Evolutionary conservation across 352 stramenopile species (phyloP).

Genomic region (Globisporangium splendens): DNA sequence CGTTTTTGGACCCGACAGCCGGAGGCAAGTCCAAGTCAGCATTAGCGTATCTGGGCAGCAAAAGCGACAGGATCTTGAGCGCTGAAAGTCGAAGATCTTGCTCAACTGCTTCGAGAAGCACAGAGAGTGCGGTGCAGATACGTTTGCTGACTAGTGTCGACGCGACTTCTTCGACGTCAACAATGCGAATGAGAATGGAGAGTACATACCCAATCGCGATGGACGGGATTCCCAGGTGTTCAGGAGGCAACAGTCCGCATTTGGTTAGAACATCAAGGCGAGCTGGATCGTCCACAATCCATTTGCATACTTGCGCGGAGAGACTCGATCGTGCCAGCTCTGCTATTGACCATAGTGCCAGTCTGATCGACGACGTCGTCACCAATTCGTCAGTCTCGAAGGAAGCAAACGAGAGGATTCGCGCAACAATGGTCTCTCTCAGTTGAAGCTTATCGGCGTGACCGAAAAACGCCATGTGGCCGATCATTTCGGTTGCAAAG

Average conservation of each 20-base stretch:
- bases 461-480: conserved; percentile 58
- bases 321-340: conserved; percentile 31
- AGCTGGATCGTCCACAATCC: conserved; percentile 27
- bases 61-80: conserved; percentile 39
- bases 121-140: conserved; percentile 37
- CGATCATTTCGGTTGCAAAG: conserved; percentile 59
- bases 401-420: conserved; percentile 43
- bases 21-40: neutral
- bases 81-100: conserved; percentile 38
- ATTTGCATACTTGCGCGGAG: conserved; percentile 18
- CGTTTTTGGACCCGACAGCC: conserved; percentile 7
- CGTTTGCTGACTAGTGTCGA: conserved; percentile 28
- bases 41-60: conserved; percentile 20
- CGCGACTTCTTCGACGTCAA: conserved; percentile 15
- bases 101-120: conserved; percentile 53
- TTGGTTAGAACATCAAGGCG: conserved; percentile 35
- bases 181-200: conserved; percentile 29
- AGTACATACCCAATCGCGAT: conserved; percentile 40
- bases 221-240: conserved; percentile 24
- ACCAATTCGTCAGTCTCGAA: conserved; percentile 25
- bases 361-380: conserved; percentile 27
- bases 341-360: conserved; percentile 40
- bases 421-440: conserved; percentile 22
- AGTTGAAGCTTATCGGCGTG: conserved; percentile 34
- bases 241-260: conserved; percentile 29